Evolutionary conservation across 495 filamentous ascomycete genomes (phyloP).

Genomic region (Gamarada debralockiae): DNA sequence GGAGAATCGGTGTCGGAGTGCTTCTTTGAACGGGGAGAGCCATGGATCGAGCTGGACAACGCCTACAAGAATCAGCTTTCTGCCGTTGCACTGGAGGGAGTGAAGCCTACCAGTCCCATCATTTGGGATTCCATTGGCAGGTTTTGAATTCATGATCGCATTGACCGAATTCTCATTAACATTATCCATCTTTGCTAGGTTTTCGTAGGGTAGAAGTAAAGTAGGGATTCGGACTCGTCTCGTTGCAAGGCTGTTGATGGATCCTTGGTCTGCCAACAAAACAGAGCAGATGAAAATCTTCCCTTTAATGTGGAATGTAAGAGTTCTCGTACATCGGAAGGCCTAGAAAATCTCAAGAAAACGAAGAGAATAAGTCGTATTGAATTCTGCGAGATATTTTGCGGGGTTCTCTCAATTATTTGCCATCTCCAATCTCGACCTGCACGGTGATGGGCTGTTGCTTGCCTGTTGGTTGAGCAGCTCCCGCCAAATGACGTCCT

Average conservation of each 20-base stretch:
- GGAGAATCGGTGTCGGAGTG: slow-evolving; percentile 69
- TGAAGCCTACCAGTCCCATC: slow-evolving; percentile 48
- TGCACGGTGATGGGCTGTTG: not conserved
- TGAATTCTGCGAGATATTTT: slow-evolving; percentile 20
- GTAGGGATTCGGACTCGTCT: not conserved
- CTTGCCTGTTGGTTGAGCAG: not conserved
- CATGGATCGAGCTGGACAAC: slow-evolving; percentile 86
- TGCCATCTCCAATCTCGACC: not conserved
- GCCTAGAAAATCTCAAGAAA: no score
- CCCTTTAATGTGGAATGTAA: no score
- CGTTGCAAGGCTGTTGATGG: not conserved
- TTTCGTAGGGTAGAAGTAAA: not conserved
- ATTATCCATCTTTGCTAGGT: slow-evolving; percentile 16
- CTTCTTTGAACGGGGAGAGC: slow-evolving; percentile 78
- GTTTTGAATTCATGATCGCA: slow-evolving; percentile 11
- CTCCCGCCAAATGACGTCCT: slow-evolving; percentile 17
- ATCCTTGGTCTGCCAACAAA: no score
- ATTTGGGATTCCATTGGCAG: slow-evolving; percentile 19
- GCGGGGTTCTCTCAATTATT: slow-evolving; percentile 13
- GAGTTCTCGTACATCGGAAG: no score
- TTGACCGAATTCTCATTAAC: slow-evolving; percentile 17
- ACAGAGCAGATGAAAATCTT: no score
- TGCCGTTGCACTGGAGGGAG: not conserved
- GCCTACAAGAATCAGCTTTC: slow-evolving; percentile 46
- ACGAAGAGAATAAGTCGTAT: not conserved